Conservation (phyloP, 805 yeast genomes). For the Candida ascalaphidarum region DNA sequence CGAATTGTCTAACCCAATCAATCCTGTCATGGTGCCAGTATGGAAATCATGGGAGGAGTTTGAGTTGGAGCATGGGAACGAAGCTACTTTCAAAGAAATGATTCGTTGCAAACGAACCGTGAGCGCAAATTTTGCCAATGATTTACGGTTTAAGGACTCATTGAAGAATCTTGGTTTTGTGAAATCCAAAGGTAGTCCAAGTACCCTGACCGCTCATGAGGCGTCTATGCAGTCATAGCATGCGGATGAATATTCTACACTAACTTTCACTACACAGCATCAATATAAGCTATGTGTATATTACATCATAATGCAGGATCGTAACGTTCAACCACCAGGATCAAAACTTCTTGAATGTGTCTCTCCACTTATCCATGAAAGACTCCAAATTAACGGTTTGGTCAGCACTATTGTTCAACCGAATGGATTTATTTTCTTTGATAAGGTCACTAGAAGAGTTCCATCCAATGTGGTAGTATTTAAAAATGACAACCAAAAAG, state of each 20-base stretch:
- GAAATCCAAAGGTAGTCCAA: constrained; percentile 24
- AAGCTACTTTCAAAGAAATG: constrained; percentile 68
- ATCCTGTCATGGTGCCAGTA: constrained; percentile 5
- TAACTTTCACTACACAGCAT: too few relatives aligned
- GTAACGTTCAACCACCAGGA: background rate
- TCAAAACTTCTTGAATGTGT: constrained; percentile 16
- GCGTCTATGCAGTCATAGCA: too few relatives aligned
- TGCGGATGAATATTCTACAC: too few relatives aligned
- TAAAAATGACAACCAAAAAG: constrained; percentile 22
- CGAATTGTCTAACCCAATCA: constrained; percentile 13
- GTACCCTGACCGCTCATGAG: constrained; percentile 5
- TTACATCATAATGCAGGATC: background rate
- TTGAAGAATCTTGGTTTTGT: constrained; percentile 41
- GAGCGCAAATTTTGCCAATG: constrained; percentile 10
- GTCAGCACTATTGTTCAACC: constrained; percentile 26
- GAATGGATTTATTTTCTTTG: constrained; percentile 24
- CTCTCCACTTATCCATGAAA: constrained; percentile 31
- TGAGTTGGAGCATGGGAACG: constrained; percentile 66
- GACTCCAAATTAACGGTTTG: constrained; percentile 24
- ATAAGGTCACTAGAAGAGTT: constrained; percentile 24
- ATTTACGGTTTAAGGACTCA: constrained; percentile 5
- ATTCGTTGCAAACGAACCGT: constrained; percentile 46
- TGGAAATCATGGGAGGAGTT: constrained; percentile 73
- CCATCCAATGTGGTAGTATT: constrained; percentile 36
- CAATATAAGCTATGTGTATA: too few relatives aligned